Evolutionary conservation across 306 rosid species (phyloP), one percentile per base, ranked within the genome.

Genomic region (Pterocarpus macrocarpus): DNA sequence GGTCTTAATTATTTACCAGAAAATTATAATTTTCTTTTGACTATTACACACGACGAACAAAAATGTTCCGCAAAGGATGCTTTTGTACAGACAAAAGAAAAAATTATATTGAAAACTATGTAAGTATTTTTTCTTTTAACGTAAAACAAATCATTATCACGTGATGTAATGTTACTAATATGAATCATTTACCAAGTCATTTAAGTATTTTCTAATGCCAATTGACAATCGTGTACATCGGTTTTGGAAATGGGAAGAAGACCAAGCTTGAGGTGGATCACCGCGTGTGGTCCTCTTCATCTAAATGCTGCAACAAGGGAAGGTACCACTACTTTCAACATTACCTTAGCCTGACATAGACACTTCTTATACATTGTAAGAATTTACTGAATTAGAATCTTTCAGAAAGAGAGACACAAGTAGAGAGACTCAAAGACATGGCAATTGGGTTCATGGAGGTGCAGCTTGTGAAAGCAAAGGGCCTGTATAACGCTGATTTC

Each of bases 401-500:
- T 76, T 12, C 28, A 76, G 14, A 38, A 30, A 53, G 50, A 71
- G 38, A 71, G 65, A 16, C 28, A 58, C 44, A 39, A 1, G 8
- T 43, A 43, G 15, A 1, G 32, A 64, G 17, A 70, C 10, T 13
- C 3, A 67, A 11, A 64, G 43, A 66, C 8, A 85, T 81, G 88
- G 78, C 88, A 72, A 81, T 57, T 33, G 85, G 88, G 33, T 32
- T 71, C 56, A 77, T 85, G 80, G 88, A 85, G 67, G 83, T 77
- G 38, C 83, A 53, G 36, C 85, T 85, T 72, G 56, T 81, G 11
- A 85, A 80, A 76, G 88, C 96, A 8, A 94, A 90, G 74, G 89
- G 85, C 10, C 89, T 94, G 45, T 71, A 74, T 8, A 74, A 83
- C 83, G 28, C 84, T 35, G 90, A 92, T 87, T 47, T 89, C 67